phyloP scores from a whole-genome alignment of 768 basidiomycete species.

The Phlebiopsis gigantea region DNA sequence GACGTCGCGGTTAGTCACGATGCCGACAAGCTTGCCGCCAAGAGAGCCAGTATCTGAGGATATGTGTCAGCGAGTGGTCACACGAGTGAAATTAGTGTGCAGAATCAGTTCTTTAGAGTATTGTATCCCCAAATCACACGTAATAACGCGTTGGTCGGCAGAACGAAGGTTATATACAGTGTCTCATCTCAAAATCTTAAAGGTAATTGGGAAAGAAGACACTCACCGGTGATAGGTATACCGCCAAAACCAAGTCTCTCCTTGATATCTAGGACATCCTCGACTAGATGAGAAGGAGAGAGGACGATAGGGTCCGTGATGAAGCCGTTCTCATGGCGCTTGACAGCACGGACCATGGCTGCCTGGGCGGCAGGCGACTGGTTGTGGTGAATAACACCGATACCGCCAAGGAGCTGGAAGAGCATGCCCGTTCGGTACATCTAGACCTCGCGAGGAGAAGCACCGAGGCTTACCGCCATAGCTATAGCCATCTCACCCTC shows the following conservation, averaged over 20 bases:
- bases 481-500: slow-evolving; percentile 91
- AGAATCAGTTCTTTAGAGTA: slow-evolving; percentile 32
- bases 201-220: neutral
- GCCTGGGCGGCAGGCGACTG: slow-evolving; percentile 81
- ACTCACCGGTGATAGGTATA: slow-evolving; percentile 94
- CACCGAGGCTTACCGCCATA: slow-evolving; percentile 65
- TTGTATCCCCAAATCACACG: slow-evolving; percentile 72
- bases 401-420: slow-evolving; percentile 79
- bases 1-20: slow-evolving; percentile 93
- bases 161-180: slow-evolving; percentile 78
- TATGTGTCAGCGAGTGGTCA: slow-evolving; percentile 18
- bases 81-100: slow-evolving; percentile 9
- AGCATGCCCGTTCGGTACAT: slow-evolving; percentile 14
- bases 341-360: slow-evolving; percentile 95
- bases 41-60: slow-evolving; percentile 74
- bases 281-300: slow-evolving; percentile 69
- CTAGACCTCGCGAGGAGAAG: neutral
- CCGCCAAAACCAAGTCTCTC: slow-evolving; percentile 90
- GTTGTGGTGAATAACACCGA: slow-evolving; percentile 99
- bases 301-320: slow-evolving; percentile 93
- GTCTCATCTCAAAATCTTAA: slow-evolving; percentile 15
- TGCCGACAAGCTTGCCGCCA: slow-evolving; percentile 91
- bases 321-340: slow-evolving; percentile 98
- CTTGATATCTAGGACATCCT: slow-evolving; percentile 92
- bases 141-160: slow-evolving; percentile 66